Conservation (phyloP, 495 filamentous ascomycete genomes). For the Terfezia claveryi region DNA sequence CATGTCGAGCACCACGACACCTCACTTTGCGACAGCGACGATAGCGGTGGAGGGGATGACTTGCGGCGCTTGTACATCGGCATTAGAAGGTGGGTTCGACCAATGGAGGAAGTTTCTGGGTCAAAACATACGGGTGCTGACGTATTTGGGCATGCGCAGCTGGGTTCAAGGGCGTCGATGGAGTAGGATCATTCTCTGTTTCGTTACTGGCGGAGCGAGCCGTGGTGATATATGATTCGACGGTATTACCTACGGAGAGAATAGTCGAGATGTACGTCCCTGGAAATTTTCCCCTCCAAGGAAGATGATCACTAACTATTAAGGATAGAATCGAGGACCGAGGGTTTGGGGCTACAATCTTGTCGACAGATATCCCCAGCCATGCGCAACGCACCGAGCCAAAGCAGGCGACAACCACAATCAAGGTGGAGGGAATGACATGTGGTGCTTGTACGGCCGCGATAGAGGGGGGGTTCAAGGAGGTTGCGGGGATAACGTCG, state of each 20-base stretch:
- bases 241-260: conserved; percentile 44
- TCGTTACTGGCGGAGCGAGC: conserved; percentile 84
- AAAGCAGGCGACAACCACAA: conserved; percentile 73
- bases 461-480: conserved; percentile 41
- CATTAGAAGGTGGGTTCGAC: conserved; percentile 59
- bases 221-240: conserved; percentile 69
- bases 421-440: conserved; percentile 84
- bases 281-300: conserved; percentile 14
- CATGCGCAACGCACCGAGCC: conserved; percentile 20
- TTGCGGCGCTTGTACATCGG: conserved; percentile 82
- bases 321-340: conserved; percentile 50
- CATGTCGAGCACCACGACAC: background rate
- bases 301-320: conserved; percentile 21
- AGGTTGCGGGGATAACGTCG: conserved; percentile 51
- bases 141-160: conserved; percentile 57
- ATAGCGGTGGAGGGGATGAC: conserved; percentile 94
- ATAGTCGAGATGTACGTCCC: conserved; percentile 39
- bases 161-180: conserved; percentile 63
- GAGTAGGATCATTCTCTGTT: conserved; percentile 64
- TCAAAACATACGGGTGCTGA: conserved; percentile 64
- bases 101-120: background rate
- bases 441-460: conserved; percentile 7
- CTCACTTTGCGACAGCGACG: conserved; percentile 42
- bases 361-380: conserved; percentile 44
- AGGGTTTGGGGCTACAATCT: conserved; percentile 78